Percentiles rank a stretch among this genome's conserved stretches.
These are phyloP conservation scores for Pythium scleroteichum DNA, from an alignment of 352 stramenopile species.

Conservation along the genomic window DNA sequence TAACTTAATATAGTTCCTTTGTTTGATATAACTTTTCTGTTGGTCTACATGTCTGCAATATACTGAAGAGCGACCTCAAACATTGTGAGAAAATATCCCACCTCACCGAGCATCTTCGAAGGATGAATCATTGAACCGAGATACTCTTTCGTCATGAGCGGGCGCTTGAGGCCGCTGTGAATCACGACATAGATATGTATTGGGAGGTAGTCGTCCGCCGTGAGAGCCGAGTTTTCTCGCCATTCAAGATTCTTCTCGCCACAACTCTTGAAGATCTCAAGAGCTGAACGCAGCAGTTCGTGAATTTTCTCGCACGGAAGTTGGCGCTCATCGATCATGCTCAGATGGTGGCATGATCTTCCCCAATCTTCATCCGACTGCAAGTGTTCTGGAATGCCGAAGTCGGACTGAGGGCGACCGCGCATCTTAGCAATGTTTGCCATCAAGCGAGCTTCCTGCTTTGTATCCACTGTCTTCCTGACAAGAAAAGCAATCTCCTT, in stretches of 20 bases:
- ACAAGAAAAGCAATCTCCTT: conserved; percentile 77
- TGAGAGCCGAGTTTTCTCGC: conserved; percentile 71
- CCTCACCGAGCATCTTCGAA: conserved; percentile 78
- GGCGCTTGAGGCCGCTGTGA: conserved; percentile 73
- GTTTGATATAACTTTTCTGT: neutral
- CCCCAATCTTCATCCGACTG: conserved; percentile 80
- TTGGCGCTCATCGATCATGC: conserved; percentile 80
- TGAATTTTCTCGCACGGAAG: conserved; percentile 80
- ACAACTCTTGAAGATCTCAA: conserved; percentile 83
- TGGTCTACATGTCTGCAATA: conserved; percentile 74
- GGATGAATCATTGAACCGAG: conserved; percentile 84
- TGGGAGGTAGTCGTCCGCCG: conserved; percentile 81
- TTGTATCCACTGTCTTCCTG: conserved; percentile 54
- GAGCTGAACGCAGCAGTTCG: conserved; percentile 67
- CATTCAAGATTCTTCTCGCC: conserved; percentile 79
- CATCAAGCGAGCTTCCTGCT: conserved; percentile 52
- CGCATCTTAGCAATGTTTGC: conserved; percentile 69
- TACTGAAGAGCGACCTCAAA: conserved; percentile 88
- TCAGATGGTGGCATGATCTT: conserved; percentile 77
- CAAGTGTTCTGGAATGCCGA: conserved; percentile 75
- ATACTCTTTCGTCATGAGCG: conserved; percentile 71
- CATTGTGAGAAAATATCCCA: conserved; percentile 88
- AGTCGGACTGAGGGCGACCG: conserved; percentile 63
- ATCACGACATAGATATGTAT: conserved; percentile 89
- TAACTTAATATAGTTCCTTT: neutral